Evolutionary conservation across 176 grass and related monocot species (phyloP).

Genomic region (Sorghum bicolor): Sorghum_bicolor_NCBIv3 NC_012878.2:3081001-3081500

Average conservation of each 20-base stretch:
- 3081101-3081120: neutral
- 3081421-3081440: neutral
- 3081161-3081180: neutral
- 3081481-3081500: neutral
- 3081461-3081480: neutral
- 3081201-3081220: neutral
- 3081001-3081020: neutral
- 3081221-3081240: neutral
- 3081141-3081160: neutral
- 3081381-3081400: neutral
- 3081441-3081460: neutral
- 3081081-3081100: neutral
- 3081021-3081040: neutral
- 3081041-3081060: too few species aligned
- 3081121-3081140: neutral
- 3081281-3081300: neutral
- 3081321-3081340: neutral
- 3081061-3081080: neutral
- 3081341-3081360: neutral
- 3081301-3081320: neutral
- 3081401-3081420: neutral
- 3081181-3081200: neutral
- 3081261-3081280: neutral
- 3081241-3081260: neutral
- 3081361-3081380: neutral